These are phyloP conservation scores for Aquilaria agallochum DNA, from an alignment of 441 rosid species.

Conservation along the genomic window DNA sequence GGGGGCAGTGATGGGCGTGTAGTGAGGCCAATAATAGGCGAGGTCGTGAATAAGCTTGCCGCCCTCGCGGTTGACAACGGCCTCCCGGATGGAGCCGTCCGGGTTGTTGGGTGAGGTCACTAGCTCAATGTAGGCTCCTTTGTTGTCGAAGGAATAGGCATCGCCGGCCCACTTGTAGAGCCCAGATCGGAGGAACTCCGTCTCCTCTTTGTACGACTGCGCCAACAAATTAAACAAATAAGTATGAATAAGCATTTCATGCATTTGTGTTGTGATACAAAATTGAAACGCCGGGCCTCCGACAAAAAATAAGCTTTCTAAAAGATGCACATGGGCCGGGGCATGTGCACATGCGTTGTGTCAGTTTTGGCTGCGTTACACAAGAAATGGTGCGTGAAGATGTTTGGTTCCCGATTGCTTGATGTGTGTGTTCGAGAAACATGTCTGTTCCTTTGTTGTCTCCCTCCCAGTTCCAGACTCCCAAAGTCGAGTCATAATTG, in stretches of 20 bases:
- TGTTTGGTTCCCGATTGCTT: constrained; percentile 11
- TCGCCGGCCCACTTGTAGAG: constrained; percentile 86
- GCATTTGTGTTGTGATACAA: too few species aligned
- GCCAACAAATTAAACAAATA: background rate
- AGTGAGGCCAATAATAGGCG: constrained; percentile 92
- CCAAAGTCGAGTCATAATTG: too few species aligned
- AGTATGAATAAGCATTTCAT: background rate
- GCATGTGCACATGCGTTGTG: constrained; percentile 46
- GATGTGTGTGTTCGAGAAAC: constrained; percentile 37
- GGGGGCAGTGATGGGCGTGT: constrained; percentile 54
- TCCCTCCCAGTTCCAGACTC: background rate
- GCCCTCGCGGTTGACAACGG: constrained; percentile 49
- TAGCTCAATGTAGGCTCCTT: constrained; percentile 61
- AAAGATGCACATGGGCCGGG: background rate
- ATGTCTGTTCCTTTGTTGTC: constrained; percentile 55
- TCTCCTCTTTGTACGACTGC: constrained; percentile 60
- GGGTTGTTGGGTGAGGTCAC: constrained; percentile 84
- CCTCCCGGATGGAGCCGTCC: constrained; percentile 55
- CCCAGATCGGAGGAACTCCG: constrained; percentile 40
- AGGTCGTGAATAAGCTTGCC: constrained; percentile 73
- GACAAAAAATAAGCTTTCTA: too few species aligned
- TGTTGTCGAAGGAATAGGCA: constrained; percentile 41
- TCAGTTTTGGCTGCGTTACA: constrained; percentile 32
- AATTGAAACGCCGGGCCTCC: too few species aligned
- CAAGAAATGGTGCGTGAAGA: constrained; percentile 22